Evolutionary conservation across 305 asterid genomes (phyloP), one percentile per base, ranked within the genome.

Genomic region (Andrographis paniculata): DNA sequence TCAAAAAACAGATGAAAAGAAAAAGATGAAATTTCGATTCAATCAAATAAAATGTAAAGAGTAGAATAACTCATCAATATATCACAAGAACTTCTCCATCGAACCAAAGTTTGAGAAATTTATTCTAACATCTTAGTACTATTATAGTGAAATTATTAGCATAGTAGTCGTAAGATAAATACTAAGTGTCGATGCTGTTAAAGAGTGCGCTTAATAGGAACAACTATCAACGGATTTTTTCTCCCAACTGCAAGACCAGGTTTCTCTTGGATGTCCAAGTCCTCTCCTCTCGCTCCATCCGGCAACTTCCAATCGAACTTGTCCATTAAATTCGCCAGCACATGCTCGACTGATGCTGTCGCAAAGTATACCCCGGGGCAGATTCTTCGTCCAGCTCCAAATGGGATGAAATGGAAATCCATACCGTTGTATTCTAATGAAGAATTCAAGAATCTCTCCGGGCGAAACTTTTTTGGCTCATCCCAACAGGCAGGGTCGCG

Each of bases 351-450:
- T 0, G 42, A 43, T 1, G 61, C 60, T 46, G 56, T 52, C 0
- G 73, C 80, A 28, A 69, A 73, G 1, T 58, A 19, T 3, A 62
- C 58, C 30, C 76, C 80, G 0, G 76, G 80, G 23, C 80, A 73
- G 3, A 52, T 57, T 58, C 80, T 65, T 43, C 80, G 36, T 5
- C 80, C 80, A 1, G 73, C 65, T 7, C 76, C 80, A 41, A 73
- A 73, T 1, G 80, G 80, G 17, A 69, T 48, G 22, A 61, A 20
- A 54, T 66, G 63, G 13, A 69, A 73, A 49, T 73, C 63, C 7
- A 40, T 40, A 9, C 80, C 80, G 39, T 45, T 69, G 17, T 10
- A 55, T 33, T 69, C 80, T 2, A 69, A 14, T 0, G 53, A 1
- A 22, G 64, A 55, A 45, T 69, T 31, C 20, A 69, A 45, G 48